Conservation (phyloP, 2,329 filamentous ascomycete genomes). For the Sclerotinia borealis region DNA sequence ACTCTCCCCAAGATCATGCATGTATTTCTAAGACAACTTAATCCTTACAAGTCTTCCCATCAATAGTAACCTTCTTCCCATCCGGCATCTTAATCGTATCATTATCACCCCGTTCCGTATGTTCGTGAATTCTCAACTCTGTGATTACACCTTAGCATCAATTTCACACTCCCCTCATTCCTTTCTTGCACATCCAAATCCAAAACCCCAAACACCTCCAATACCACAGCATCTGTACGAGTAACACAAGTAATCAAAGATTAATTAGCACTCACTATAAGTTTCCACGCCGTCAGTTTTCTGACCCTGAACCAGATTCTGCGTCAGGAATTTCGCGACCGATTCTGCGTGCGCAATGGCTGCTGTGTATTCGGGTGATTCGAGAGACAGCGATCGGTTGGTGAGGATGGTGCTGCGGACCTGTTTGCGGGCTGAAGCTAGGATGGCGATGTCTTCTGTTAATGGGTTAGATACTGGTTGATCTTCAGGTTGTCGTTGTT, state of each 20-base stretch:
- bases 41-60: slow-evolving; percentile 24
- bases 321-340: slow-evolving; percentile 69
- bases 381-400: slow-evolving; percentile 53
- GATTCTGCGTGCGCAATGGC: slow-evolving; percentile 76
- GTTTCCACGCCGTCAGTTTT: slow-evolving; percentile 40
- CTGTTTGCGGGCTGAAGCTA: slow-evolving; percentile 64
- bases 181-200: not conserved
- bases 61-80: slow-evolving; percentile 31
- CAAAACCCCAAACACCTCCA: not conserved
- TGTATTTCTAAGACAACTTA: not conserved
- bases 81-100: slow-evolving; percentile 68
- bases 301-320: slow-evolving; percentile 85
- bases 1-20: not conserved
- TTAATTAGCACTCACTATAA: slow-evolving; percentile 50
- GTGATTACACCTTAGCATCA: slow-evolving; percentile 1
- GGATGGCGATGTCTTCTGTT: slow-evolving; percentile 62
- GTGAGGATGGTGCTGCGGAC: slow-evolving; percentile 70
- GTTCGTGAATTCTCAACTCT: slow-evolving; percentile 84
- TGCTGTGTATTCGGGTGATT: slow-evolving; percentile 52
- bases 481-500: not conserved
- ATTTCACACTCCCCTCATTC: not conserved
- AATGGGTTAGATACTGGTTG: slow-evolving; percentile 10
- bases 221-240: not conserved
- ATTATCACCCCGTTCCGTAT: slow-evolving; percentile 90
- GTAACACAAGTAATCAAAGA: not conserved